Evolutionary conservation across 2,329 filamentous ascomycete genomes (phyloP), one percentile per base, ranked within the genome.

Genomic region (Ophiocordyceps camponoti-floridani): DNA sequence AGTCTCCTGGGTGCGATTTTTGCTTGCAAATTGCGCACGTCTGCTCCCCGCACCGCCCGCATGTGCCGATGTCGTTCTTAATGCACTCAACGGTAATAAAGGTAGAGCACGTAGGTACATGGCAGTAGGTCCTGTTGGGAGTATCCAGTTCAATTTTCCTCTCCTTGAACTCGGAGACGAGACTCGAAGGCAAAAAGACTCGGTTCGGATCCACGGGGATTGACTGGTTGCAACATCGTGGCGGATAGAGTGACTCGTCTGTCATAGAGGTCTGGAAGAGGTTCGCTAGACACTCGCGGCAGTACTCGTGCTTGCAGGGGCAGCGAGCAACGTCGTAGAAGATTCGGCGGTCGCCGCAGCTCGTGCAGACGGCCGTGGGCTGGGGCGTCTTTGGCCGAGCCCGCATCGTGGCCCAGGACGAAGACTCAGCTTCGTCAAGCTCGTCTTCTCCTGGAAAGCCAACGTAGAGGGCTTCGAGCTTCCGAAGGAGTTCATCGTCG

Each of bases 21-120:
- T 44, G 50, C 48, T 76, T 77, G 60, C 75, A 79, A 0, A 52
- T 53, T 0, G 47, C 54, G 48, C 75, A 79, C 0, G 74, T 79
- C 0, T 35, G 51, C 0, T 28, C 45, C 0, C 16, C 0, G 45
- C 76, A 79, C 0, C 49, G 41, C 0, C 50, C 46, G 31, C 75
- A 79, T 0, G 41, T 54, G 0, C 60, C 73, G 0, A 58, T 41
- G 0, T 63, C 56, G 0, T 47, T 50, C 0, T 43, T 2, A 27
- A 69, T 64, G 5, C 52, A 50, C 0, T 48, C 30, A 0, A 51
- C 46, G 0, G 54, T 56, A 2, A 79, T 65, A 49, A 77, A 78
- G 0, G 53, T 48, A 0, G 65, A 67, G 47, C 75, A 78, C 0
- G 48, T 38, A 0, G 52, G 42, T 0, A 50, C 47, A 19, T 62